These are phyloP conservation scores for Rubus parviflorus DNA, from an alignment of 306 rosid species.

Conservation along the genomic window DNA sequence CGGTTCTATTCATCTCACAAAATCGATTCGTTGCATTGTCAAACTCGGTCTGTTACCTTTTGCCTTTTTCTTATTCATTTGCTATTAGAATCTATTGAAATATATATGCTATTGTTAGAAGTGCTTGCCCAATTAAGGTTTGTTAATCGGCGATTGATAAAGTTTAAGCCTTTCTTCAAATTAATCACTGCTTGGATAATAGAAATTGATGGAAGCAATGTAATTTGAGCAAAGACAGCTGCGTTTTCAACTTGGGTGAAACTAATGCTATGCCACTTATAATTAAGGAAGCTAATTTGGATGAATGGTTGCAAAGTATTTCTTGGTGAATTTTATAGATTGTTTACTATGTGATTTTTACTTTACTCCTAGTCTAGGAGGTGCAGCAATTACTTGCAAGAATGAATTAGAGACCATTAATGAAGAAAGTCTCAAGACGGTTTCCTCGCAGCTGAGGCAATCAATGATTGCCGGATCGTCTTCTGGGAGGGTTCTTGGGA, in stretches of 20 bases:
- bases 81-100: neutral
- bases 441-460: slow-evolving; percentile 74
- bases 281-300: neutral
- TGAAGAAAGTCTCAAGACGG: slow-evolving; percentile 64
- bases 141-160: slow-evolving; percentile 1
- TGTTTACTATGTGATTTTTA: neutral
- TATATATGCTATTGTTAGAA: neutral
- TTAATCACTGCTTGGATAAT: slow-evolving; percentile 2
- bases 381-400: slow-evolving; percentile 91
- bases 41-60: slow-evolving; percentile 59
- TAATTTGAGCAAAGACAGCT: neutral
- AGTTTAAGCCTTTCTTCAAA: neutral
- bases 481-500: slow-evolving; percentile 59
- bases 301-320: neutral
- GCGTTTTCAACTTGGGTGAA: neutral
- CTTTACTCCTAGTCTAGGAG: slow-evolving; percentile 47
- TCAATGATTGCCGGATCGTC: slow-evolving; percentile 46
- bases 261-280: neutral
- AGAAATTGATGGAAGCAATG: neutral
- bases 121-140: neutral
- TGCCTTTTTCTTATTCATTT: neutral
- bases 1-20: slow-evolving; percentile 30
- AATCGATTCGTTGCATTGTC: slow-evolving; percentile 78
- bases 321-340: neutral
- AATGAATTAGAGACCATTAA: slow-evolving; percentile 73